phyloP scores from a whole-genome alignment of 2,329 filamentous ascomycete genomes.

The Diplodia mutila region DNA sequence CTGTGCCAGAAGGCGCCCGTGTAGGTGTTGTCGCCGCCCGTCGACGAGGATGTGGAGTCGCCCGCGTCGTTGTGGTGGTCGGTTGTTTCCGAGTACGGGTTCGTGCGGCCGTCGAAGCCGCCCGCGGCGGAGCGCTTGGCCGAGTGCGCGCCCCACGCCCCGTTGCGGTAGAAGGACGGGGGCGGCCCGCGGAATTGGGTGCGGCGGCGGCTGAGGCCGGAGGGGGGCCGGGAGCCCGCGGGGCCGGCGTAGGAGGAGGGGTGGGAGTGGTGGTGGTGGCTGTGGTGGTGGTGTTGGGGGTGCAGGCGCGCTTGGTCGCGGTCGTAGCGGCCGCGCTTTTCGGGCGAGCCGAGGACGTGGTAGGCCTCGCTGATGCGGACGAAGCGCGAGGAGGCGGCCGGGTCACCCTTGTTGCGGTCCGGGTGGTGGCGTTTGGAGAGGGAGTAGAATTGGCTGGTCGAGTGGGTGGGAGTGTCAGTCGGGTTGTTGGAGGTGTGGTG shows the following conservation, averaged over 20 bases:
- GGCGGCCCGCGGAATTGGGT: constrained; percentile 82
- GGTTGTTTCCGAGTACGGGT: constrained; percentile 15
- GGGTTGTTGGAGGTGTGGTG: constrained; percentile 10
- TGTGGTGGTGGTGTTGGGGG: constrained; percentile 32
- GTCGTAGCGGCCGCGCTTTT: constrained; percentile 82
- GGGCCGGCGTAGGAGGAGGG: constrained; percentile 59
- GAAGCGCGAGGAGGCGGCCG: constrained; percentile 73
- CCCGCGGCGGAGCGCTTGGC: constrained; percentile 55
- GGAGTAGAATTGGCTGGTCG: constrained; percentile 71
- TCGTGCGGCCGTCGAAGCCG: background rate
- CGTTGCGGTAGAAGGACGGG: constrained; percentile 82
- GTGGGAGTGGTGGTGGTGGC: constrained; percentile 35
- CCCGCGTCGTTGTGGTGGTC: constrained; percentile 27
- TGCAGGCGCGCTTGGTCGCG: constrained; percentile 61
- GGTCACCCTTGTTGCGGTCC: constrained; percentile 81
- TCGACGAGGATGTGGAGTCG: constrained; percentile 27
- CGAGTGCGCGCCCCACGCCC: constrained; percentile 72
- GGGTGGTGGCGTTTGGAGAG: constrained; percentile 93
- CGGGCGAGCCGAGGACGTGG: constrained; percentile 69
- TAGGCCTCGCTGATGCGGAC: constrained; percentile 85
- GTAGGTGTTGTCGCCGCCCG: constrained; percentile 26
- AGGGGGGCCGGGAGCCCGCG: constrained; percentile 76
- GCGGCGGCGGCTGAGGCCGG: constrained; percentile 76
- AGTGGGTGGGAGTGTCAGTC: no score
- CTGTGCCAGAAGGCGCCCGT: constrained; percentile 35